Percentiles rank a stretch among this genome's conserved stretches.
phyloP scores from a whole-genome alignment of 371 early-diverging fungal species.

The Lichtheimia ramosa region DNA sequence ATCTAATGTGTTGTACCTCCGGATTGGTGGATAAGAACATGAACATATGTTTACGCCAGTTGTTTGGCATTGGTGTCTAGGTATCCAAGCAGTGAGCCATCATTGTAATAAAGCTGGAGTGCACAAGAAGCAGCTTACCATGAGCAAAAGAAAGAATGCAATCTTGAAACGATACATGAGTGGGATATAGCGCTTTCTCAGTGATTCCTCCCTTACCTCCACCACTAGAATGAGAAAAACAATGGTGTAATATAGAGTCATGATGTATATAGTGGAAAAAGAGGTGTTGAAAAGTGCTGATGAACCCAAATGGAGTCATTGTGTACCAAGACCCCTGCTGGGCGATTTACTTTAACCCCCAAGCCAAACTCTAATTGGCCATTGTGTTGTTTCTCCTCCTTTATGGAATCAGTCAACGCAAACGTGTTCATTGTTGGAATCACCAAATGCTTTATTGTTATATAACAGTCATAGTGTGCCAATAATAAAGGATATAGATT shows the following conservation, averaged over 20 bases:
- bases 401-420: too few species aligned
- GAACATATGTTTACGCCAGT: constrained; percentile 6
- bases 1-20: constrained; percentile 8
- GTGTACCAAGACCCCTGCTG: too few species aligned
- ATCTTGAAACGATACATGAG: background rate
- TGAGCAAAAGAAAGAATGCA: constrained; percentile 9
- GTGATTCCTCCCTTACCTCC: constrained; percentile 2
- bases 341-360: too few species aligned
- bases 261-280: background rate
- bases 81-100: too few species aligned
- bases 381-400: too few species aligned
- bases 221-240: constrained; percentile 13
- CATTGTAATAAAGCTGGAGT: background rate
- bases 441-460: too few species aligned
- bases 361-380: too few species aligned
- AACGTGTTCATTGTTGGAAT: too few species aligned
- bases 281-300: too few species aligned
- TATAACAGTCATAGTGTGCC: too few species aligned
- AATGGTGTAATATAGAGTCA: constrained; percentile 16
- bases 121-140: constrained; percentile 1
- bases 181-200: background rate
- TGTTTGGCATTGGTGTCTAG: constrained; percentile 8
- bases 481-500: too few species aligned
- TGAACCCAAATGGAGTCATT: too few species aligned
- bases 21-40: constrained; percentile 8